Conservation (phyloP, 768 basidiomycete genomes). For the Tylopilus felleus region DNA sequence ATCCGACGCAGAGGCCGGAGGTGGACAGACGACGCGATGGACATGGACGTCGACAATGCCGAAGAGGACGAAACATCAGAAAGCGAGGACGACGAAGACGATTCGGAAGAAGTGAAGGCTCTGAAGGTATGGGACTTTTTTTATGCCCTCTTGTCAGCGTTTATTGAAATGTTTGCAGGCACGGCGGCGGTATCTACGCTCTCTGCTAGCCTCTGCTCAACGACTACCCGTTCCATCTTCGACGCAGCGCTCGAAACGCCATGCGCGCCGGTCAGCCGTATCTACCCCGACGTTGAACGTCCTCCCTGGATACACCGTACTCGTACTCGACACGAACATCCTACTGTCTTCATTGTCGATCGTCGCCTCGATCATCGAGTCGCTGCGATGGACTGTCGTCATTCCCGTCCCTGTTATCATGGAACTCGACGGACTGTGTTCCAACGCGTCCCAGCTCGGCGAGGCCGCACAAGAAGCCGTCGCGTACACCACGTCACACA, state of each 20-base stretch:
- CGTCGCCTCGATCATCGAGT: constrained; percentile 74
- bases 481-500: constrained; percentile 66
- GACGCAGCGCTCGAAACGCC: constrained; percentile 28
- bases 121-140: constrained; percentile 58
- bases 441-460: constrained; percentile 63
- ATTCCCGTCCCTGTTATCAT: constrained; percentile 94
- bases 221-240: constrained; percentile 22
- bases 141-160: neutral
- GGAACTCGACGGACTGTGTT: constrained; percentile 89
- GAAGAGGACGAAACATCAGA: constrained; percentile 45
- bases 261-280: constrained; percentile 27
- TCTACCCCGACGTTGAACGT: constrained; percentile 49
- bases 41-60: constrained; percentile 58
- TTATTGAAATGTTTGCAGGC: constrained; percentile 41
- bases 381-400: constrained; percentile 80
- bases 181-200: constrained; percentile 69
- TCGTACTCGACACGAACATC: constrained; percentile 95
- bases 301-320: constrained; percentile 81
- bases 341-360: constrained; percentile 77
- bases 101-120: constrained; percentile 70
- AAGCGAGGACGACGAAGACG: constrained; percentile 58
- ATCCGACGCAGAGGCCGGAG: constrained; percentile 55
- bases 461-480: constrained; percentile 72
- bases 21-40: constrained; percentile 69
- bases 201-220: constrained; percentile 53